phyloP scores from a whole-genome alignment of 306 rosid genomes.

The Fagus crenata region DNA sequence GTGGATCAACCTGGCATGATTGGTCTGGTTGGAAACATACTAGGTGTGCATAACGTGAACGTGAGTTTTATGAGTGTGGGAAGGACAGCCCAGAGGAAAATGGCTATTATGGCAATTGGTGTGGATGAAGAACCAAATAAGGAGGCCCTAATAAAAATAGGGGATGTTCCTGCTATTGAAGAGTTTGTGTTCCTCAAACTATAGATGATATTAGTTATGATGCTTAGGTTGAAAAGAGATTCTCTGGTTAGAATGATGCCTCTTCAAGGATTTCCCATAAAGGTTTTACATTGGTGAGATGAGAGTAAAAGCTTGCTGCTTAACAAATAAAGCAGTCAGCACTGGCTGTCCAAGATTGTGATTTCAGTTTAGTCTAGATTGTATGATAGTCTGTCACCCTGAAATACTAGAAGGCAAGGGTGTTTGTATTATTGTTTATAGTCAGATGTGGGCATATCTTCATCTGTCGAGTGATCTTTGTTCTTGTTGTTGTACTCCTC shows the following conservation, averaged over 20 bases:
- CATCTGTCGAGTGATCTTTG: neutral
- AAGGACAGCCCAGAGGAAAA: constrained; percentile 55
- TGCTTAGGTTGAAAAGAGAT: neutral
- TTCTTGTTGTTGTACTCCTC: neutral
- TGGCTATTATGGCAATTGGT: constrained; percentile 89
- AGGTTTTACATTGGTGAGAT: neutral
- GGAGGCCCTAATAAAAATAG: constrained; percentile 58
- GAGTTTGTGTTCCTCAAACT: constrained; percentile 87
- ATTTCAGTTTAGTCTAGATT: neutral
- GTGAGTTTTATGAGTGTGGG: constrained; percentile 96
- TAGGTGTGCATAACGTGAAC: constrained; percentile 67
- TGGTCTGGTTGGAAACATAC: constrained; percentile 76
- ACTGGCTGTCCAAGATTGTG: neutral
- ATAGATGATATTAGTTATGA: constrained; percentile 22
- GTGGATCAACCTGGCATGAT: constrained; percentile 92
- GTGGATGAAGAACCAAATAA: constrained; percentile 79
- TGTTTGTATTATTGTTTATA: neutral
- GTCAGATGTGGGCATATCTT: neutral
- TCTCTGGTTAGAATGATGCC: neutral
- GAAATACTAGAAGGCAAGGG: neutral
- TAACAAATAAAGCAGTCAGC: neutral
- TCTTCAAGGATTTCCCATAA: neutral
- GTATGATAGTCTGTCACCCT: neutral
- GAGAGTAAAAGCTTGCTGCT: neutral
- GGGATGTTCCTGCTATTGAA: constrained; percentile 66